These are phyloP conservation scores for Paecilomyces dactylethromorphus DNA, from an alignment of 2,329 filamentous ascomycete genomes.

Conservation along the genomic window DNA sequence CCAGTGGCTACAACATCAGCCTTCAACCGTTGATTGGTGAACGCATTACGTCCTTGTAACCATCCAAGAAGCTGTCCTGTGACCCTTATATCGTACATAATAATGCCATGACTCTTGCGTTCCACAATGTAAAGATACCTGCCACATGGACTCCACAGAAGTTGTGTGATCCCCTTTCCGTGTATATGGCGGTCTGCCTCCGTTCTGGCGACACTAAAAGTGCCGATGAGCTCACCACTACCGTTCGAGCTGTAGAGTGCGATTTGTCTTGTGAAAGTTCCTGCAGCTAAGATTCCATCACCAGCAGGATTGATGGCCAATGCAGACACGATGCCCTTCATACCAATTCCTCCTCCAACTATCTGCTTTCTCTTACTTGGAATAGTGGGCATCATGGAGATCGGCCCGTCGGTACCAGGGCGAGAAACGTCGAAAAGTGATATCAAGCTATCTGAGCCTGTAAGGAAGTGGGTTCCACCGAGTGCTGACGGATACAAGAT, in stretches of 20 bases:
- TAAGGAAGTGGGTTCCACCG: conserved; percentile 48
- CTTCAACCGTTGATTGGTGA: conserved; percentile 51
- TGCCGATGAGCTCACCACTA: conserved; percentile 43
- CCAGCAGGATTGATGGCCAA: conserved; percentile 38
- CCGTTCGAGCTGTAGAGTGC: conserved; percentile 50
- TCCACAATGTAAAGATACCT: conserved; percentile 55
- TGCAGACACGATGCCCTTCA: conserved; percentile 51
- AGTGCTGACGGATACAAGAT: conserved; percentile 45
- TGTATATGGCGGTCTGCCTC: conserved; percentile 31
- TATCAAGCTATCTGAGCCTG: conserved; percentile 49
- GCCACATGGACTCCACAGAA: conserved; percentile 53
- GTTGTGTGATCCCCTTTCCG: conserved; percentile 49
- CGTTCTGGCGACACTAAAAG: conserved; percentile 42
- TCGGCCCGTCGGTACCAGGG: conserved; percentile 39
- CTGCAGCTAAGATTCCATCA: conserved; percentile 49
- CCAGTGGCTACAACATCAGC: conserved; percentile 43
- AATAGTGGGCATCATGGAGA: conserved; percentile 40
- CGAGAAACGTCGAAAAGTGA: conserved; percentile 51
- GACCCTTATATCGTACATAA: conserved; percentile 56
- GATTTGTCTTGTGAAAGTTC: conserved; percentile 50
- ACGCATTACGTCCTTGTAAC: conserved; percentile 38
- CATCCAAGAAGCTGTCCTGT: conserved; percentile 45
- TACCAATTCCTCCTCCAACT: conserved; percentile 41
- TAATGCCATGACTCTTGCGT: conserved; percentile 48
- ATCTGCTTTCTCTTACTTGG: conserved; percentile 42